Evolutionary conservation across 331 rosid genomes (phyloP), one percentile per base, ranked within the genome.

Genomic region (Acacia pycnantha): DNA sequence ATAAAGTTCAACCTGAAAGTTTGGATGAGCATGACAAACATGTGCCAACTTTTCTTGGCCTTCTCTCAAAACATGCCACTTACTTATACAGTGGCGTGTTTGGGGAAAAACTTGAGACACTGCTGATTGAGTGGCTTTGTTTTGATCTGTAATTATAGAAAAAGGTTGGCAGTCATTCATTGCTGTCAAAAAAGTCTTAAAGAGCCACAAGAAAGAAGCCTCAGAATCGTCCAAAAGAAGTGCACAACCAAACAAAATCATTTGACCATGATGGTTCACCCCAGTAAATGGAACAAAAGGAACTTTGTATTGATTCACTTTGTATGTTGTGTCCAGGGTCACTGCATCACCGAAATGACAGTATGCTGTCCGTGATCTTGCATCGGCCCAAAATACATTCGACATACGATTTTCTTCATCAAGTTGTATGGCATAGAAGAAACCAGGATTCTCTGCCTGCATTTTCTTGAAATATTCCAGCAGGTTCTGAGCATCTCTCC

Each of bases 371-470:
- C 97, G 87, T 78, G 97, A 92, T 79, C 97, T 91, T n/a, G 93
- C 90, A 90, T 94, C 98, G 1, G 97, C 91, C 98, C 97, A 94
- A 67, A 94, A 94, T 71, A 85, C 95, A 54, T 94, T 94, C 75
- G 90, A 90, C 97, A 94, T 94, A n/a, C 47, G 91, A 80, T 90
- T 92, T 46, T 94, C 97, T 77, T 94, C 98, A 84, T 94, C 97
- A 78, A 94, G 97, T 81, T 94, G 98, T 74, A 92, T 91, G 21
- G 98, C 97, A 85, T 94, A 94, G 83, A 94, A 90, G 89, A 94
- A 94, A 71, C 97, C 97, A 83, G 98, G 97, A 73, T 94, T 92
- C 90, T 87, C 97, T 24, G 94, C 97, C 86, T 94, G 98, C 98
- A 94, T 94, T 89, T 92, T 94, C 91, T 90, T 94, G 80, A 94